Evolutionary conservation across 2,329 filamentous ascomycete species (phyloP).

Genomic region (Trichophaea hybrida): DNA sequence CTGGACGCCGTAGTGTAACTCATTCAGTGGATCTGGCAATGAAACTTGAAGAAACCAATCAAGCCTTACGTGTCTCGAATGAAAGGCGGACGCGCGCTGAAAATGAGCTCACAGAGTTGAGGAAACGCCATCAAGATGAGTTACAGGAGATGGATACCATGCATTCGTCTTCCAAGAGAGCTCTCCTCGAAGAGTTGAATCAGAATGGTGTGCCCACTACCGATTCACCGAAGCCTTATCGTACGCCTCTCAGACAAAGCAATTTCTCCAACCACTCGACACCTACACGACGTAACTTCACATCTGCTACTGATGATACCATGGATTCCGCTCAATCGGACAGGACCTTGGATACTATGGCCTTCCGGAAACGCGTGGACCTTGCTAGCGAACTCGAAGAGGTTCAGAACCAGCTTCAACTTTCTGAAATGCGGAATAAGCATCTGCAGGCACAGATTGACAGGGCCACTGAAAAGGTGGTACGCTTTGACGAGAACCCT

Average conservation of each 20-base stretch:
- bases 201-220: slow-evolving; percentile 52
- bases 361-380: slow-evolving; percentile 80
- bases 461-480: slow-evolving; percentile 43
- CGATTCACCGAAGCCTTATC: slow-evolving; percentile 54
- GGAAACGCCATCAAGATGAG: slow-evolving; percentile 58
- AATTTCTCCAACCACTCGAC: slow-evolving; percentile 63
- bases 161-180: slow-evolving; percentile 51
- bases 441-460: slow-evolving; percentile 82
- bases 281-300: slow-evolving; percentile 55
- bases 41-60: slow-evolving; percentile 76
- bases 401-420: slow-evolving; percentile 82
- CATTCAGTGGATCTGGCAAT: slow-evolving; percentile 61
- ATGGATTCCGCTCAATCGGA: slow-evolving; percentile 74
- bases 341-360: slow-evolving; percentile 65
- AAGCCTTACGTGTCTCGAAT: slow-evolving; percentile 68
- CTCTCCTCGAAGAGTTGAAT: slow-evolving; percentile 75
- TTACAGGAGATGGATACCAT: slow-evolving; percentile 49
- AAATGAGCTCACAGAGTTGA: slow-evolving; percentile 62
- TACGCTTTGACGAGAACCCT: slow-evolving; percentile 33
- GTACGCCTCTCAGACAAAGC: slow-evolving; percentile 32
- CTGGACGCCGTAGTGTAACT: slow-evolving; percentile 52
- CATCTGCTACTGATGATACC: slow-evolving; percentile 26
- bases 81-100: slow-evolving; percentile 73
- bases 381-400: slow-evolving; percentile 80
- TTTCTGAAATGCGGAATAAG: slow-evolving; percentile 87